Base-by-base conservation (phyloP, 345 rosid genomes). In the Jatropha curcas region DNA sequence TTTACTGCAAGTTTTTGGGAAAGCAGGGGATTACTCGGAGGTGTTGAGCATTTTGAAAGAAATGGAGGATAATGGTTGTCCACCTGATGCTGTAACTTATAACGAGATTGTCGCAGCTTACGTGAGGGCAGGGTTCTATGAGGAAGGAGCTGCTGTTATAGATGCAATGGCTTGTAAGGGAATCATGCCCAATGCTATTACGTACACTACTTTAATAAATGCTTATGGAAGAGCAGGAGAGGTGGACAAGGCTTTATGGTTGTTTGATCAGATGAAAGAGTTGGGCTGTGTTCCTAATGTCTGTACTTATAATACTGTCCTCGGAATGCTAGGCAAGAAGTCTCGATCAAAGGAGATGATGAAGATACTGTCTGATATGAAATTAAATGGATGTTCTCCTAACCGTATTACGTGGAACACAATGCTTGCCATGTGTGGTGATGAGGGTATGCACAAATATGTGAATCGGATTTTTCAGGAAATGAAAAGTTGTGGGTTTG, bases 371-470 rank as follows among this genome's bases (percentile, higher is more conserved):
- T 52, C 74, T 30, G 96, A 94, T 71, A 94, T 94, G 97, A 92
- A 90, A 82, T 76, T 80, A 28, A 85, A 71, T 81, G 96, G 94
- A 63, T 94, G 96, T 82, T 75, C 86, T 25, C 98, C 98, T 43
- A 86, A 91, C 35, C 88, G 91, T n/a, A 67, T 89, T 30, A 94
- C 98, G 2, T 94, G 98, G 98, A 94, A 94, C 78, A 90, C 97
- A 9, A 84, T 92, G 93, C 92, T 94, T 77, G 84, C 90, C 55
- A 70, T 88, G 82, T 94, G 94, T 76, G 92, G 97, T 71, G 83
- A 80, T 48, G 80, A 81, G 25, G 94, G 90, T 48, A 86, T 86
- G 96, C 87, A 84, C 76, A 83, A 80, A 67, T 89, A 83, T 68
- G 87, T 94, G 71, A 87, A 88, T 68, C 81, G 64, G 46, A 87